Conservation (phyloP, 202 grass and related monocot species). For the Panicum virgatum region DNA sequence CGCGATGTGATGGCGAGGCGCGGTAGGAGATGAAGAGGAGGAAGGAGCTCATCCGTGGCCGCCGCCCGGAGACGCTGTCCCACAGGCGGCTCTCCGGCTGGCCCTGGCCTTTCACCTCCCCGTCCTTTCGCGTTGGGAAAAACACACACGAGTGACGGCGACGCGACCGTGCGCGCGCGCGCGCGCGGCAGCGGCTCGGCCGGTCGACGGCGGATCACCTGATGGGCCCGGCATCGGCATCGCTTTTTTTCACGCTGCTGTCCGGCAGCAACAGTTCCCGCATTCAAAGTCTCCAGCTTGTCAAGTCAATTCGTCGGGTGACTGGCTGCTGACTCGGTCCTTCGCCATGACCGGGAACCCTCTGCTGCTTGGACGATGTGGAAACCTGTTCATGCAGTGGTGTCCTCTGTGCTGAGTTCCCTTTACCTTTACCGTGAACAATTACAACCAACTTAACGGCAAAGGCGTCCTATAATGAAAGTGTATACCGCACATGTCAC, state of each 20-base stretch:
- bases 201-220: not conserved
- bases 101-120: no score
- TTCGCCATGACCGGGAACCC: not conserved
- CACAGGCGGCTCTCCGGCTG: no score
- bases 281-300: slow-evolving; percentile 23
- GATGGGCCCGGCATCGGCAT: not conserved
- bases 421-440: not conserved
- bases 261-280: not conserved
- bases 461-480: not conserved
- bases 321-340: not conserved
- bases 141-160: not conserved
- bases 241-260: slow-evolving; percentile 26
- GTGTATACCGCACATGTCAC: not conserved
- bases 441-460: not conserved
- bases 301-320: slow-evolving; percentile 29
- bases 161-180: not conserved
- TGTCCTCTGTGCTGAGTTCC: not conserved
- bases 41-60: not conserved
- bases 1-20: not conserved
- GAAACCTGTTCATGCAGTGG: not conserved
- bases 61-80: not conserved
- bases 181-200: not conserved
- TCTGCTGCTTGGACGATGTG: slow-evolving; percentile 1
- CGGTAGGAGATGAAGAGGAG: not conserved
- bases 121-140: not conserved